Conservation (phyloP, 2,329 filamentous ascomycete species). For the Epicoccum nigrum region DNA sequence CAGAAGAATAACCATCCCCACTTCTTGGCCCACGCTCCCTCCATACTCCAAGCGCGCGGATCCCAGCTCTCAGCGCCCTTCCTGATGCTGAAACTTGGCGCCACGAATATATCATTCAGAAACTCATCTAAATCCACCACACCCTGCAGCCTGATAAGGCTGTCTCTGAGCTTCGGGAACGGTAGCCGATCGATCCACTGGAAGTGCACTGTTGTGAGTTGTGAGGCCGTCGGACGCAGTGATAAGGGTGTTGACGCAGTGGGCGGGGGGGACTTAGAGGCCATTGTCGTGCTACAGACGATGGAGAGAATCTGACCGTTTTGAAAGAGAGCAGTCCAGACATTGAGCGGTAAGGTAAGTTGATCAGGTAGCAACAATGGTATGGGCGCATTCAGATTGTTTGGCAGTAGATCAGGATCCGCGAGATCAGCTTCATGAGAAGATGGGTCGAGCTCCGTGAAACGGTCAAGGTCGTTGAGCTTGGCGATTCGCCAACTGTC, state of each 20-base stretch:
- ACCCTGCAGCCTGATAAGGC: slow-evolving; percentile 40
- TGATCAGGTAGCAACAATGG: neutral
- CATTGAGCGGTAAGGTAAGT: neutral
- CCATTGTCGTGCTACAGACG: neutral
- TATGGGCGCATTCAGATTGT: neutral
- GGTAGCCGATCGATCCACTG: slow-evolving; percentile 52
- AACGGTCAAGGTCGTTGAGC: neutral
- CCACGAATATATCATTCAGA: slow-evolving; percentile 41
- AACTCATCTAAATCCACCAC: slow-evolving; percentile 49
- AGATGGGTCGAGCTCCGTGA: neutral
- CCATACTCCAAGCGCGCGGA: slow-evolving; percentile 44
- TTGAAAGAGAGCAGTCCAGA: slow-evolving; percentile 12
- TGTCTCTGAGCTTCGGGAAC: slow-evolving; percentile 50
- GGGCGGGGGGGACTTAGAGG: neutral
- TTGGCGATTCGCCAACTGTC: neutral
- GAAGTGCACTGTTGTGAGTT: slow-evolving; percentile 44
- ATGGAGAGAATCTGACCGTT: slow-evolving; percentile 4
- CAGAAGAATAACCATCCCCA: slow-evolving; percentile 41
- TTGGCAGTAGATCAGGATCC: neutral
- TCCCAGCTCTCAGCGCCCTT: slow-evolving; percentile 40
- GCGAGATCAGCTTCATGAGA: neutral
- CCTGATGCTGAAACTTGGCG: slow-evolving; percentile 43
- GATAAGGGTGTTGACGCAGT: slow-evolving; percentile 18
- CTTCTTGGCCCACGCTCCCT: slow-evolving; percentile 42
- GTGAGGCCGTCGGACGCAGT: slow-evolving; percentile 45